A percentile compares a stretch with the other conserved stretches of the same genome.
Conservation (phyloP, 2,329 filamentous ascomycete genomes). For the Pseudocercospora pini-densiflorae region DNA sequence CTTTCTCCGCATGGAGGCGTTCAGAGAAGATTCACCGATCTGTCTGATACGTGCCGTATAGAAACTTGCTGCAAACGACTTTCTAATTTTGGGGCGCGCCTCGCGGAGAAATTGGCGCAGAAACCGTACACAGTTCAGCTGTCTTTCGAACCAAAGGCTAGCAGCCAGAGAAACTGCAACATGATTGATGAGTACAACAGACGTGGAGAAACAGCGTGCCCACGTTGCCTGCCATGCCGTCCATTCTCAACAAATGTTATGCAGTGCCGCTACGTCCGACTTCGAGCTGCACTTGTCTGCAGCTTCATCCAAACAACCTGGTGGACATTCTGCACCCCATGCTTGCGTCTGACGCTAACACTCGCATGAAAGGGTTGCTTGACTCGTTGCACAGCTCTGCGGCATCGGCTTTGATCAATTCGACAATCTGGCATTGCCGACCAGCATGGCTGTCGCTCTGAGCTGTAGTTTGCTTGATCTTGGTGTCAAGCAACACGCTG, state of each 20-base stretch:
- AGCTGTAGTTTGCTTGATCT: no score
- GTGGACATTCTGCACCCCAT: not conserved
- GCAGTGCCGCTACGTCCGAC: not conserved
- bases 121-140: no score
- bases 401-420: not conserved
- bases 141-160: no score
- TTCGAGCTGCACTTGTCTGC: not conserved
- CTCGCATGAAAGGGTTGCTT: not conserved
- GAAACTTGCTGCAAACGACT: no score
- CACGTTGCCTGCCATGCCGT: not conserved
- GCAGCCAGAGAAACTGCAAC: not conserved
- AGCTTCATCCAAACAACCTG: not conserved
- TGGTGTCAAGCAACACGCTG: no score
- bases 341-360: not conserved
- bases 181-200: not conserved
- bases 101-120: no score
- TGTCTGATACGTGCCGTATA: no score
- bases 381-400: not conserved
- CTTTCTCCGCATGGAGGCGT: no score
- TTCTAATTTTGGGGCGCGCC: no score
- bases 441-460: not conserved
- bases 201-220: not conserved
- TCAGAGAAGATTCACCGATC: no score
- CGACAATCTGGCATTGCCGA: not conserved
- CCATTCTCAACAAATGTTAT: not conserved